These are phyloP conservation scores for Arachnopeziza araneosa DNA, from an alignment of 2,329 filamentous ascomycete genomes.

Conservation along the genomic window DNA sequence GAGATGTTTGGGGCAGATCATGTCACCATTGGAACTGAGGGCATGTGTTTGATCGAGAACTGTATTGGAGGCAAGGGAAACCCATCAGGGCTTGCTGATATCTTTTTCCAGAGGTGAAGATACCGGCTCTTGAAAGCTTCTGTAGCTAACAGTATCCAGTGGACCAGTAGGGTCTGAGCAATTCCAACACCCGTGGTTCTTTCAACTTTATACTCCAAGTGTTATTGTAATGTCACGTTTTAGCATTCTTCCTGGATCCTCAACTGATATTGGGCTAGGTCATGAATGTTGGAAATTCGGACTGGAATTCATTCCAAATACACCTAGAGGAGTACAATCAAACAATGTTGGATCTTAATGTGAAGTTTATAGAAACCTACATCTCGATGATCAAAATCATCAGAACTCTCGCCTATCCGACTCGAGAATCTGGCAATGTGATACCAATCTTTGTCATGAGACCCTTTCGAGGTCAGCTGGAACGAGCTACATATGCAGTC, in stretches of 20 bases:
- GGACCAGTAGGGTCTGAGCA: constrained; percentile 27
- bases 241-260: background rate
- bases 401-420: constrained; percentile 24
- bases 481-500: constrained; percentile 30
- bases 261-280: constrained; percentile 18
- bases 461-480: constrained; percentile 30
- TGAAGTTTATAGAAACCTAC: constrained; percentile 31
- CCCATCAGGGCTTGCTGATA: constrained; percentile 22
- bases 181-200: constrained; percentile 32
- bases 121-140: background rate
- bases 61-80: constrained; percentile 31
- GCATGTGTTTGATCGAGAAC: constrained; percentile 30
- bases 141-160: constrained; percentile 12
- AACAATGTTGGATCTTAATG: constrained; percentile 26
- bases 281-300: constrained; percentile 30
- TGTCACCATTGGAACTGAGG: constrained; percentile 29
- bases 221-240: constrained; percentile 20
- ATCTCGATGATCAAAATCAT: constrained; percentile 33
- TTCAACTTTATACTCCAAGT: constrained; percentile 31
- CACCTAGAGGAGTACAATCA: constrained; percentile 28
- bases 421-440: constrained; percentile 19
- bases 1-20: constrained; percentile 34
- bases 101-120: constrained; percentile 24
- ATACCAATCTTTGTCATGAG: constrained; percentile 35
- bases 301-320: constrained; percentile 28